Percentiles rank a stretch among this genome's conserved stretches.
These are phyloP conservation scores for Penicillium sclerotiorum DNA, from an alignment of 2,329 filamentous ascomycete genomes.

Conservation along the genomic window DNA sequence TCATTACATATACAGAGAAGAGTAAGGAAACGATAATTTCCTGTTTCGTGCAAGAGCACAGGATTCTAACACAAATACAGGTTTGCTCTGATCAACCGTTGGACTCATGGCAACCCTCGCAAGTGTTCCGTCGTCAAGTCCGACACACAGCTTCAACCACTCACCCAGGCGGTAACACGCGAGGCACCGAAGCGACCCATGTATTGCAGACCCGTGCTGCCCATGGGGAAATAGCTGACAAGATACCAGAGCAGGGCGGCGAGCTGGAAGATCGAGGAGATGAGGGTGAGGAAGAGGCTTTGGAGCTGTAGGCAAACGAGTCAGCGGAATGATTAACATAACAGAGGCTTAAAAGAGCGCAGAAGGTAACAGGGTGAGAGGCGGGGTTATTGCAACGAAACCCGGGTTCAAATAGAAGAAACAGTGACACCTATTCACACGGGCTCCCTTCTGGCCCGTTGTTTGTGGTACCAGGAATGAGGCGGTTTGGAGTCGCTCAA, in stretches of 20 bases:
- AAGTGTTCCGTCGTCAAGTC: neutral
- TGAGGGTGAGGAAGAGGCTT: slow-evolving; percentile 79
- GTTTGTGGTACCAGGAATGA: slow-evolving; percentile 13
- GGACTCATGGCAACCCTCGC: neutral
- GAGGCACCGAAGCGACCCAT: slow-evolving; percentile 84
- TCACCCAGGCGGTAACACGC: slow-evolving; percentile 86
- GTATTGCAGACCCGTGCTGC: slow-evolving; percentile 80
- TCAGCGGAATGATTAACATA: neutral
- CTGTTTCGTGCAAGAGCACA: neutral
- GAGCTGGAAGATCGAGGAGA: slow-evolving; percentile 82
- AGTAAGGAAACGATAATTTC: neutral
- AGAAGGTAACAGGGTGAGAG: neutral
- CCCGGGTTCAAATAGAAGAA: too few relatives aligned
- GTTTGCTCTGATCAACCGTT: neutral
- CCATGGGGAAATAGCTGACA: slow-evolving; percentile 98
- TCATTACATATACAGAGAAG: slow-evolving; percentile 7
- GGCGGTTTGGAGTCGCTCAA: neutral
- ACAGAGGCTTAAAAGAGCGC: slow-evolving; percentile 9
- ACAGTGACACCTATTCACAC: slow-evolving; percentile 16
- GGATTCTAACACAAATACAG: neutral
- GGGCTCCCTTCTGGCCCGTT: slow-evolving; percentile 5
- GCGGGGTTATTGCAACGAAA: too few relatives aligned
- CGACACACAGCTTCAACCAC: slow-evolving; percentile 55
- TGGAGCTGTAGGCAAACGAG: slow-evolving; percentile 62
- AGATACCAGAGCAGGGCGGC: slow-evolving; percentile 88